A percentile compares a stretch with the other conserved stretches of the same genome.
Evolutionary conservation across 176 grass and related monocot species (phyloP).

Genomic region (Triticum urartu): DNA sequence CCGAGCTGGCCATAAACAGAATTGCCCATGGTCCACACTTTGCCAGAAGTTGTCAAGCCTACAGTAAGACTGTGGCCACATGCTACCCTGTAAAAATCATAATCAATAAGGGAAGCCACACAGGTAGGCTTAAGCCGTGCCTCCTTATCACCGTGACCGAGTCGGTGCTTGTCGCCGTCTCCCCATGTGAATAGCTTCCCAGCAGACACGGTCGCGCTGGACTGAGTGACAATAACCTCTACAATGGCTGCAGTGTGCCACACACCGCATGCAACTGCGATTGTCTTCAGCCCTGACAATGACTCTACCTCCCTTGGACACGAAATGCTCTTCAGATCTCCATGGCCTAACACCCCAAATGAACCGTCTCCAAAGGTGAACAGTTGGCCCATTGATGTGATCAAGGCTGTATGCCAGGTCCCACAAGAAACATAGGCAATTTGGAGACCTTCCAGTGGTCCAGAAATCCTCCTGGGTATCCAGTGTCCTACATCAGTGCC

Average conservation of each 20-base stretch:
- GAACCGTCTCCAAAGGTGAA: slow-evolving; percentile 98
- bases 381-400: slow-evolving; percentile 75
- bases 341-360: slow-evolving; percentile 93
- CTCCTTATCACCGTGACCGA: slow-evolving; percentile 92
- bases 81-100: slow-evolving; percentile 82
- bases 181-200: slow-evolving; percentile 99
- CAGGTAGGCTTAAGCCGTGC: slow-evolving; percentile 85
- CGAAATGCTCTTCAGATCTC: slow-evolving; percentile 55
- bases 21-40: slow-evolving; percentile 87
- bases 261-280: slow-evolving; percentile 85
- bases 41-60: slow-evolving; percentile 79
- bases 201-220: slow-evolving; percentile 52
- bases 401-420: slow-evolving; percentile 91
- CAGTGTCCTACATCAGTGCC: slow-evolving; percentile 83
- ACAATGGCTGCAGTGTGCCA: slow-evolving; percentile 94
- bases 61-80: slow-evolving; percentile 92
- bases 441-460: slow-evolving; percentile 72
- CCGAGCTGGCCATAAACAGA: slow-evolving; percentile 93
- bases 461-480: slow-evolving; percentile 91
- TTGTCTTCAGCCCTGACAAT: slow-evolving; percentile 72
- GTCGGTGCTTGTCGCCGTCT: slow-evolving; percentile 93
- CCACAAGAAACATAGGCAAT: slow-evolving; percentile 86
- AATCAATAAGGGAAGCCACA: slow-evolving; percentile 83
- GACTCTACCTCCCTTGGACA: slow-evolving; percentile 84
- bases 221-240: slow-evolving; percentile 70